Conservation (phyloP, 2,329 filamentous ascomycete genomes). For the Ceratocystis ficicola region DNA sequence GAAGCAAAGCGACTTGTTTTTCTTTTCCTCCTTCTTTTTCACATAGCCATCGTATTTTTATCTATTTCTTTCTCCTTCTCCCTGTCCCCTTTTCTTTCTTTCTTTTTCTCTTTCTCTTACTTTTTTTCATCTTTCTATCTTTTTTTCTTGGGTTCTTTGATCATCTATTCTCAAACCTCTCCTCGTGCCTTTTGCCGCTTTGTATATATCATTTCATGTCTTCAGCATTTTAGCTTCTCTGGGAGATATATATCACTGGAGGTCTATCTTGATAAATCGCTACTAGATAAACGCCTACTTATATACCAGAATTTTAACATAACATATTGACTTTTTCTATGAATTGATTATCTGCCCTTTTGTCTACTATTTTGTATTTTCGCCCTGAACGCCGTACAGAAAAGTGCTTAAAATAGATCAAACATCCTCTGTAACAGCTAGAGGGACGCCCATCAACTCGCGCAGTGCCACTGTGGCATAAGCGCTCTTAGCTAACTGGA, state of each 20-base stretch:
- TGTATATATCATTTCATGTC: constrained; percentile 17
- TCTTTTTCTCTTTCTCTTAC: not conserved
- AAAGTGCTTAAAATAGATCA: not conserved
- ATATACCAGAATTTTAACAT: not conserved
- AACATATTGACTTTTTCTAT: not conserved
- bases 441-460: constrained; percentile 52
- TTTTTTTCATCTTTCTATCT: constrained; percentile 2
- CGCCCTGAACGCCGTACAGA: not conserved
- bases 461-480: constrained; percentile 76
- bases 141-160: constrained; percentile 7
- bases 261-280: constrained; percentile 11
- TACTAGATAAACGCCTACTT: constrained; percentile 1
- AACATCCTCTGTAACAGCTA: not conserved
- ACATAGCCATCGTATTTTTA: not conserved
- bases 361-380: not conserved
- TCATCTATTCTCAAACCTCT: not conserved
- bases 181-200: constrained; percentile 14
- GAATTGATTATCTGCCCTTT: not conserved
- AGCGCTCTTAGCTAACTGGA: constrained; percentile 65
- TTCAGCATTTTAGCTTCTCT: constrained; percentile 6
- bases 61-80: constrained; percentile 4
- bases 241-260: not conserved
- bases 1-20: constrained; percentile 11
- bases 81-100: not conserved
- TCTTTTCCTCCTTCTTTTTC: not conserved